Base-by-base conservation (phyloP, 2,329 filamentous ascomycete genomes). In the Botrytis aclada region DNA sequence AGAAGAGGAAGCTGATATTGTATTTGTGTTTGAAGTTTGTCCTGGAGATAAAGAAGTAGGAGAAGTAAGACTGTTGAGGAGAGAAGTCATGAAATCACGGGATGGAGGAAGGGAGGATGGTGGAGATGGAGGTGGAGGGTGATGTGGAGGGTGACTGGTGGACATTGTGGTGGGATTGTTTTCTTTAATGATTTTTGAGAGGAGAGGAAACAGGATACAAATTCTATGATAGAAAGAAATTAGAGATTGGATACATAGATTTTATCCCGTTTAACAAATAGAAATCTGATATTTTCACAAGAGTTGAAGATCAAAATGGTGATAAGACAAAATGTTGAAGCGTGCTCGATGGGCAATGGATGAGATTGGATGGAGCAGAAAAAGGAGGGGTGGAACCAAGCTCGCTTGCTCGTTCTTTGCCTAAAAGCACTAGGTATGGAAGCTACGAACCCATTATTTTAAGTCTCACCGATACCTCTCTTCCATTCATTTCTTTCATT, bases 41-140 rank as follows among this genome's bases (percentile, higher is more conserved):
- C 10, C 37, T 39, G 32, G 51, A 34, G 29, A 47, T 34, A 47
- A 32, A 22, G 62, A 29, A 39, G 71, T 47, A 37, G 71, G 20
- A 18, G 74, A 72, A 64, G 75, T 75, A 61, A 79, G 74, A 0
- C 77, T 77, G 41, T 76, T 77, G 66, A 81, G 62, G 39, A 81
- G 74, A 20, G 78, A 77, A 18, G 78, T 81, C 22, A 81, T 71
- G 73, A 81, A 74, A 5, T 25, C 29, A 56, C 77, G 76, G 43
- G 79, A 72, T n/a, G 74, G 77, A 14, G 79, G 79, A 47, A 81
- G 77, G 18, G 71, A 29, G 4, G 65, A 2, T 16, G 43, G 39
- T 47, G 14, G n/a, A 16, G 56, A n/a, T 45, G n/a, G 34, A 61
- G 58, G 25, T 34, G 18, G 22, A 51, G 10, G 4, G 25, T 2